Conservation (phyloP, 139 green algal genomes). For the Haematococcus sp. region DNA sequence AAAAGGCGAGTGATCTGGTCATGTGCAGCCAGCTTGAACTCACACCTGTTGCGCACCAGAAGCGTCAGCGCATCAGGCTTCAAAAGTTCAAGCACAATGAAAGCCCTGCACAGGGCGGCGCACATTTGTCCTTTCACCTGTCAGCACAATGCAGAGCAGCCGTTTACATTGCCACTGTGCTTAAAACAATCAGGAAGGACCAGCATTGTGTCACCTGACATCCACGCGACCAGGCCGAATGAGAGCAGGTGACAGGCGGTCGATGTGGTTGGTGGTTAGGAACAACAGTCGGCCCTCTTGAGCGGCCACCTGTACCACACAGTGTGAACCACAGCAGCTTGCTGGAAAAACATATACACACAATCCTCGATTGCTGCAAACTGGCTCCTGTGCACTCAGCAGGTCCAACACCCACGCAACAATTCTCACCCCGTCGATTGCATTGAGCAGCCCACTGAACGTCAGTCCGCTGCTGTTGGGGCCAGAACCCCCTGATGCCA, state of each 20-base stretch:
- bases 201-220: conserved; percentile 10
- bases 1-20: conserved; percentile 23
- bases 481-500: background rate
- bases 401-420: background rate
- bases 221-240: conserved; percentile 46
- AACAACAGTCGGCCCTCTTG: conserved; percentile 56
- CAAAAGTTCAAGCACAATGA: too few relatives aligned
- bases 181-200: background rate
- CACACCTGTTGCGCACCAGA: too few relatives aligned
- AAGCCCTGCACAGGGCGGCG: too few relatives aligned
- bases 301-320: conserved; percentile 14
- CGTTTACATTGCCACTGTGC: too few relatives aligned
- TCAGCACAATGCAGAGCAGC: background rate
- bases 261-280: conserved; percentile 65
- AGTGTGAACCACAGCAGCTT: background rate
- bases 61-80: too few relatives aligned
- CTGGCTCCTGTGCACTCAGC: background rate
- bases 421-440: conserved; percentile 45
- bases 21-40: conserved; percentile 7
- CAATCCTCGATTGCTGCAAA: background rate
- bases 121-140: conserved; percentile 9
- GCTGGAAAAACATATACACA: conserved; percentile 7
- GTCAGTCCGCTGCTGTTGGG: conserved; percentile 19
- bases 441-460: conserved; percentile 60
- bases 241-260: conserved; percentile 40